Base-by-base conservation (phyloP, 208 protist genomes). In the Trypanosoma cruzi region DNA sequence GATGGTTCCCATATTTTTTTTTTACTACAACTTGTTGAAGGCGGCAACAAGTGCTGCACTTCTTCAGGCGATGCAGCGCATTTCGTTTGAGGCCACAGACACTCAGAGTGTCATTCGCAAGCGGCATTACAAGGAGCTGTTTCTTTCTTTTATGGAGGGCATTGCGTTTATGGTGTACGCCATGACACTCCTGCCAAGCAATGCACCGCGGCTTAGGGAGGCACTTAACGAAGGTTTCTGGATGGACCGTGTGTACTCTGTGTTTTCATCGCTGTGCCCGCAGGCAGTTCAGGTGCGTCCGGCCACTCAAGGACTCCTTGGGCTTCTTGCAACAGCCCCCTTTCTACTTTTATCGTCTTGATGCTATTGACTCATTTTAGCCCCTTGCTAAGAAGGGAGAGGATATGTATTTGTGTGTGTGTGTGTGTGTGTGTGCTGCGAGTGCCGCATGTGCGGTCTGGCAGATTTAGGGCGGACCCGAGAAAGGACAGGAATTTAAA, bases 1-100 rank as follows among this genome's bases (percentile, higher is more conserved):
- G 70, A 73, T 93, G 34, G 84, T 86, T 54, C 88, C 89, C 48
- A 80, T 92, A 46, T 90, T 87, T 71, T 73, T 95, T 63, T 95
- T 95, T 76, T 95, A 81, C 71, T 93, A 85, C n/a, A 95, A 92
- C 69, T 57, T 95, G 20, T 24, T 74, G 37, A 59, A 68, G 22
- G 48, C 48, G 28, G 31, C 63, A n/a, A 68, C 53, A 24, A 74
- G 54, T 46, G 69, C 53, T 22, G 59, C 53, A 22, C 53, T 67
- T 37, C 50, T 74, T 48, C 32, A 46, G 49, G 53, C 69, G 10
- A 64, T 68, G n/a, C 87, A 80, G 36, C 79, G 82, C 26, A 71
- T 81, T 31, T 72, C 58, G 36, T 73, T 78, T 65, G 81, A 86
- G 65, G 64, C 66, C 10, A 85, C 81, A 42, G 84, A 86, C 42